Evolutionary conservation across 768 basidiomycete genomes (phyloP), one percentile per base, ranked within the genome.

Genomic region (Boletus edulis): DNA sequence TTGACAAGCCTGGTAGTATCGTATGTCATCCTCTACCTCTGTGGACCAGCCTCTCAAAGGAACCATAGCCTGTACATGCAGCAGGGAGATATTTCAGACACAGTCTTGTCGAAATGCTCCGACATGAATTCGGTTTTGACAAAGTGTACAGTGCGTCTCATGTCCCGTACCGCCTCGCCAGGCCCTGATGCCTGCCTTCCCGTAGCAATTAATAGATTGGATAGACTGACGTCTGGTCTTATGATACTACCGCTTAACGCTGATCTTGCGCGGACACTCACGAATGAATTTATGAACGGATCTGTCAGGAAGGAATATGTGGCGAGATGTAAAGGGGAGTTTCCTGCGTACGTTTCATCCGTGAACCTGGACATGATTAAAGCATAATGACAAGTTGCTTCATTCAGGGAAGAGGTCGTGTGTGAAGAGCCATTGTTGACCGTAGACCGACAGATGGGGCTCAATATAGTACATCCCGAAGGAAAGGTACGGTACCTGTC

Each of bases 1-100:
- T 99, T 29, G 89, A 98, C 66, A 99, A 99, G 77, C 96, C 96
- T 3, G 96, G 96, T 34, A 91, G 90, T 68, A 92, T 98, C 67
- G 95, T 97, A 70, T 73, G 94, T 83, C 66, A 57, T 64, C 60
- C 43, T n/a, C 49, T 54, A 9, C 20, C 27, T 44, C 18, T 13
- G 17, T 15, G 22, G 8, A 31, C 9, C 24, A 45, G 17, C 24
- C 11, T 24, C 42, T 24, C 27, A 44, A 37, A 32, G 9, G 3
- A 5, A 35, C 37, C 50, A 46, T 39, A 93, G 92, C 93, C 94
- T 29, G 89, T 98, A 3, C 96, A 99, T 69, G 85, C 92, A 2
- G 86, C 92, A 0, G 97, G 97, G 9, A 76, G 97, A 58, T 99
- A 94, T 68, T 89, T 84, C 69, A 82, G 86, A 51, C 91, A 98